Evolutionary conservation across 140 eudicot genomes (phyloP), one percentile per base, ranked within the genome.

Genomic region (Bidens hawaiensis): DNA sequence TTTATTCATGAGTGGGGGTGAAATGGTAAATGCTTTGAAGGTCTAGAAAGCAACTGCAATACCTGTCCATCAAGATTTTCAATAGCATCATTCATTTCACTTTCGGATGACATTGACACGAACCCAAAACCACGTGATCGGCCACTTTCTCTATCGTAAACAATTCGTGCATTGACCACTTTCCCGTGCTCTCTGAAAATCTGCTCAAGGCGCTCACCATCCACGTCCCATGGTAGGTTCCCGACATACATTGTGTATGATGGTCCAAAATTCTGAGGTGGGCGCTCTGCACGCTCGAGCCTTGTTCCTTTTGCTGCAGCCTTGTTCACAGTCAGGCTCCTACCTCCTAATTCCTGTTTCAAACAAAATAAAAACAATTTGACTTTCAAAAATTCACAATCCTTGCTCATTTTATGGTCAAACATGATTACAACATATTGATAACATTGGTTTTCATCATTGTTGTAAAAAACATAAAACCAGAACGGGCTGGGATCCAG

Each of bases 51-150:
- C 12, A 22, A 50, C 0, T 12, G 45, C 45, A 38, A 38, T 38
- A 83, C 99, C 99, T 85, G 87, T 60, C 96, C 96, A 79, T 93
- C 96, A 21, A 93, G 96, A 34, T 81, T 84, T 18, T 82, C 89
- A 54, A 93, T 88, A 54, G 99, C 99, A 40, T 85, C 95, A 54
- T 85, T 82, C 65, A 88, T 43, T 64, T 93, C 96, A 18, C 79
- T 58, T 62, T 85, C 95, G 17, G 83, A 76, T 0, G 89, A 73
- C 96, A 93, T 80, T 0, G 81, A 78, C 8, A 93, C 96, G 60
- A 93, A 93, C 45, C 94, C 99, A 81, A 93, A 93, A 16, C 99
- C 96, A n/a, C 99, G 82, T 28, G 99, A 93, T 30, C 93, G 77
- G 15, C 96, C 94, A 40, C 78, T 78, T n/a, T 93, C 95, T 62